phyloP scores from a whole-genome alignment of 176 grass and related monocot genomes.

The sorghum (Sorghum bicolor) region DNA sequence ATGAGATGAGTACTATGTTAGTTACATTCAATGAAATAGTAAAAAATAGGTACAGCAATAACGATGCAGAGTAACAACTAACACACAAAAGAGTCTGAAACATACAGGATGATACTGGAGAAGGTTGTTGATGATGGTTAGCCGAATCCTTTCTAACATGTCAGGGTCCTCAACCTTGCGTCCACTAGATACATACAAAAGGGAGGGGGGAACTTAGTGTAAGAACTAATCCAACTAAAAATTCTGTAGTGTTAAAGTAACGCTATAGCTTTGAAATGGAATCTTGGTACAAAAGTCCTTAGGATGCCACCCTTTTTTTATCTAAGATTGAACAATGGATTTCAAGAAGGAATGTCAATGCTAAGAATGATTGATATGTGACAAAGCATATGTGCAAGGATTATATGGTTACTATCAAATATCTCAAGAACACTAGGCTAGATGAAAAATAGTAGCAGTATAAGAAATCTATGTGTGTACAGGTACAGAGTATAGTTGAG shows the following conservation, averaged over 20 bases:
- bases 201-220: neutral
- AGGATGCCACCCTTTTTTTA: neutral
- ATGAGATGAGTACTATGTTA: constrained; percentile 15
- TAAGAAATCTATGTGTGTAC: neutral
- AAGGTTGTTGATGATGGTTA: constrained; percentile 98
- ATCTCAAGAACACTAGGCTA: neutral
- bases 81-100: constrained; percentile 26
- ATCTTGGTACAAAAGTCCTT: neutral
- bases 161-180: constrained; percentile 92
- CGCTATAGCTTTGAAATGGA: neutral
- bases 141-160: constrained; percentile 88
- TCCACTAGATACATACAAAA: constrained; percentile 52
- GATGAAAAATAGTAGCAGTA: neutral
- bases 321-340: neutral
- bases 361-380: neutral
- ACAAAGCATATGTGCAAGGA: neutral
- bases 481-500: neutral
- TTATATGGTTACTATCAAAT: neutral
- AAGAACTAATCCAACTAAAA: neutral
- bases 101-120: constrained; percentile 94
- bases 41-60: neutral
- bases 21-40: neutral
- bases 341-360: neutral
- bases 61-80: constrained; percentile 10
- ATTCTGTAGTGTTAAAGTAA: neutral